Percentiles rank a stretch among this genome's conserved stretches.
These are phyloP conservation scores for Boletus semigastroideus DNA, from an alignment of 1,284 basidiomycete genomes.

Conservation along the genomic window DNA sequence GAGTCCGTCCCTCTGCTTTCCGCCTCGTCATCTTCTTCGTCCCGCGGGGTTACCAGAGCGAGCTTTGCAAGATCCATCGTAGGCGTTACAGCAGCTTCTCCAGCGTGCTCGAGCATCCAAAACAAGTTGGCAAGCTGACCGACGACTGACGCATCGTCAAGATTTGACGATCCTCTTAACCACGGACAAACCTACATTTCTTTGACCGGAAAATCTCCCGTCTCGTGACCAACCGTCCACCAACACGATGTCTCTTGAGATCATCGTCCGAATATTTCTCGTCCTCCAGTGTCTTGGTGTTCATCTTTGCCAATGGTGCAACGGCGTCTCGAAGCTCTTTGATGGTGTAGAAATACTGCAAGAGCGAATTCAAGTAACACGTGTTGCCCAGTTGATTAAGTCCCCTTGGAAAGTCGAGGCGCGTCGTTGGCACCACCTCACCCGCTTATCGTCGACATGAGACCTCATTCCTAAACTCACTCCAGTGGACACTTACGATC, in stretches of 20 bases:
- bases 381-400: slow-evolving; percentile 93
- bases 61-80: slow-evolving; percentile 87
- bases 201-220: slow-evolving; percentile 81
- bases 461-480: background rate
- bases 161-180: background rate
- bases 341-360: slow-evolving; percentile 93
- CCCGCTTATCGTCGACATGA: slow-evolving; percentile 50
- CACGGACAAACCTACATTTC: slow-evolving; percentile 58
- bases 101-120: slow-evolving; percentile 69
- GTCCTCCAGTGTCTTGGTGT: slow-evolving; percentile 57
- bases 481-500: slow-evolving; percentile 58
- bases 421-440: slow-evolving; percentile 49
- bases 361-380: slow-evolving; percentile 82
- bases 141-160: slow-evolving; percentile 57
- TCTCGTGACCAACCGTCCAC: slow-evolving; percentile 78
- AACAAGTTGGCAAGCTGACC: slow-evolving; percentile 78
- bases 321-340: slow-evolving; percentile 81
- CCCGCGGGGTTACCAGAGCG: slow-evolving; percentile 87
- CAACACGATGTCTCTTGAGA: slow-evolving; percentile 79
- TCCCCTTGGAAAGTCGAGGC: slow-evolving; percentile 76
- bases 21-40: slow-evolving; percentile 84
- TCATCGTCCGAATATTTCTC: slow-evolving; percentile 78
- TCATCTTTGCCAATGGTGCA: slow-evolving; percentile 55
- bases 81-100: slow-evolving; percentile 73
- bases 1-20: slow-evolving; percentile 71